phyloP scores from a whole-genome alignment of 2,329 filamentous ascomycete genomes.

The Apiospora marii region DNA sequence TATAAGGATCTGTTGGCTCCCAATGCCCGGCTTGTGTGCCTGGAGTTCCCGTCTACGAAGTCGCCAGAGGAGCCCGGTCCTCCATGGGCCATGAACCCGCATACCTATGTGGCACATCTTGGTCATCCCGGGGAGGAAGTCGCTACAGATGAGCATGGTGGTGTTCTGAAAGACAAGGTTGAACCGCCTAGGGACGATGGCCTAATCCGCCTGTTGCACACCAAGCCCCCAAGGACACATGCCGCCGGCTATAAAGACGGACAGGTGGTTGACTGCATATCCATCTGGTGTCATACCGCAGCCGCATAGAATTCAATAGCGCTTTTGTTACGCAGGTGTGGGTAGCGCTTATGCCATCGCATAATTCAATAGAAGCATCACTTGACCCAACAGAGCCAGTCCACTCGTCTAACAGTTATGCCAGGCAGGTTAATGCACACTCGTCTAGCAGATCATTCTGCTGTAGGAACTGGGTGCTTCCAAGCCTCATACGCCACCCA shows the following conservation, averaged over 20 bases:
- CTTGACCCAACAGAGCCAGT: background rate
- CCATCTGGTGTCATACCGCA: conserved; percentile 55
- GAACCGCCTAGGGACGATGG: conserved; percentile 46
- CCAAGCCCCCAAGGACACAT: conserved; percentile 60
- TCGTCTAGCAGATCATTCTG: background rate
- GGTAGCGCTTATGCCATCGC: background rate
- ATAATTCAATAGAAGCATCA: background rate
- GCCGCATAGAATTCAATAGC: background rate
- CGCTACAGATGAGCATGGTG: conserved; percentile 59
- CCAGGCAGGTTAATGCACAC: background rate
- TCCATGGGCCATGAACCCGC: conserved; percentile 73
- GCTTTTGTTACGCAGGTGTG: background rate
- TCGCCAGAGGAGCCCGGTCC: conserved; percentile 71
- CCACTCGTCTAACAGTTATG: background rate
- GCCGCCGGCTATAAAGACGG: conserved; percentile 46
- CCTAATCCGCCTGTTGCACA: conserved; percentile 55
- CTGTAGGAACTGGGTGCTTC: conserved; percentile 18
- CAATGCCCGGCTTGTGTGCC: conserved; percentile 63
- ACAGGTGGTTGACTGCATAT: conserved; percentile 56
- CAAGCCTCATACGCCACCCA: conserved; percentile 24
- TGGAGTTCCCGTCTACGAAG: conserved; percentile 83
- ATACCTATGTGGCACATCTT: conserved; percentile 77
- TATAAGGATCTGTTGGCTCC: conserved; percentile 59
- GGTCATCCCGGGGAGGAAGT: conserved; percentile 73
- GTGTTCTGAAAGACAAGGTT: conserved; percentile 45